Conservation (phyloP, 257 asterid species). For the Scutellaria minor region DNA sequence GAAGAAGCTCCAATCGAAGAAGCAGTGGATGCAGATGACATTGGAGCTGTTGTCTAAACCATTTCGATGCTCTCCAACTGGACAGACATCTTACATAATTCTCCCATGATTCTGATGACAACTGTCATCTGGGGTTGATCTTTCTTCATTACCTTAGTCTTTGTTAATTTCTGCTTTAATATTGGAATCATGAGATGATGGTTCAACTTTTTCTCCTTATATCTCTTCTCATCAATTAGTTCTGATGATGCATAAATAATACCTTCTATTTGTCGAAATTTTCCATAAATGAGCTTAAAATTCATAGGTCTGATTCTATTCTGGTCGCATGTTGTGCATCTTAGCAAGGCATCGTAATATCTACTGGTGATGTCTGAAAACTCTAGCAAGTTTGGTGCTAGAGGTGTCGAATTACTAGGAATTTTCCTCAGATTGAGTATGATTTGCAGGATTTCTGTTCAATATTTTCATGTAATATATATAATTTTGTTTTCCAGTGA, state of each 20-base stretch:
- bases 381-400: background rate
- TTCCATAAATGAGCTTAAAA: background rate
- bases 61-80: constrained; percentile 1
- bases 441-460: constrained; percentile 14
- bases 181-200: constrained; percentile 7
- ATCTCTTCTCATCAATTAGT: background rate
- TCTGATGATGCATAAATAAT: constrained; percentile 21
- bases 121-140: constrained; percentile 5
- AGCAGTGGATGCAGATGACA: constrained; percentile 50
- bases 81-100: background rate
- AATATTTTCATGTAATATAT: background rate
- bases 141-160: background rate
- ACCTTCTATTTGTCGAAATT: background rate
- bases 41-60: constrained; percentile 52
- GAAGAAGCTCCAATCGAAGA: constrained; percentile 50
- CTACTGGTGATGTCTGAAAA: background rate
- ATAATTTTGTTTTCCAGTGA: background rate
- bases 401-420: background rate
- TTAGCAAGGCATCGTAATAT: background rate
- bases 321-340: background rate
- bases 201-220: background rate
- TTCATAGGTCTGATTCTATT: background rate
- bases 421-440: background rate
- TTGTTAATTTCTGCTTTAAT: constrained; percentile 12
- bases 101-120: constrained; percentile 13